These are phyloP conservation scores for Smittium mucronatum DNA, from an alignment of 371 early-diverging fungal genomes.

Conservation along the genomic window DNA sequence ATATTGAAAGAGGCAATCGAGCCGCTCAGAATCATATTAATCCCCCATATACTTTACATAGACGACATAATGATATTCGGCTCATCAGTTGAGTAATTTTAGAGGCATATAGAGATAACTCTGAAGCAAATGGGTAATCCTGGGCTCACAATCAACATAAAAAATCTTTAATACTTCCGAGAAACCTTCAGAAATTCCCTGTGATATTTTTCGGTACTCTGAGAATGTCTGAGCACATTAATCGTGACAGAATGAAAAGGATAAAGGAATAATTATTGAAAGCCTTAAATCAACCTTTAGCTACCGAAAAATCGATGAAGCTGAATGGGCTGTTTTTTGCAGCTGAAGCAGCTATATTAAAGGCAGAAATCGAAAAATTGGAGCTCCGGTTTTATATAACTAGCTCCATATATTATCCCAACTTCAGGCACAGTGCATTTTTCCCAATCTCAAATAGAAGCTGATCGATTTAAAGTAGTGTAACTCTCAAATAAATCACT, in stretches of 20 bases:
- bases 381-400: conserved; percentile 5
- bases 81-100: conserved; percentile 10
- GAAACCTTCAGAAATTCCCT: conserved; percentile 28
- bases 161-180: conserved; percentile 22
- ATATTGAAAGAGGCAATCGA: conserved; percentile 28
- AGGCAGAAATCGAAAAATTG: neutral
- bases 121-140: neutral
- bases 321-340: conserved; percentile 12
- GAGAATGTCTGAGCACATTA: neutral
- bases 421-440: neutral
- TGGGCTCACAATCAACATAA: conserved; percentile 20
- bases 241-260: neutral
- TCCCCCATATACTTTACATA: conserved; percentile 28
- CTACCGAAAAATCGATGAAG: conserved; percentile 4
- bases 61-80: conserved; percentile 27
- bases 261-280: neutral
- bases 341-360: neutral
- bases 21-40: conserved; percentile 26
- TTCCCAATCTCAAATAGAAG: neutral
- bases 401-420: neutral
- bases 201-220: conserved; percentile 29
- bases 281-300: neutral
- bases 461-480: conserved; percentile 6
- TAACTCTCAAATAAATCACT: neutral
- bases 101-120: conserved; percentile 15